A percentile compares a stretch with the other conserved stretches of the same genome.
phyloP scores from a whole-genome alignment of 305 asterid genomes.

The Salvia sclarea region DNA sequence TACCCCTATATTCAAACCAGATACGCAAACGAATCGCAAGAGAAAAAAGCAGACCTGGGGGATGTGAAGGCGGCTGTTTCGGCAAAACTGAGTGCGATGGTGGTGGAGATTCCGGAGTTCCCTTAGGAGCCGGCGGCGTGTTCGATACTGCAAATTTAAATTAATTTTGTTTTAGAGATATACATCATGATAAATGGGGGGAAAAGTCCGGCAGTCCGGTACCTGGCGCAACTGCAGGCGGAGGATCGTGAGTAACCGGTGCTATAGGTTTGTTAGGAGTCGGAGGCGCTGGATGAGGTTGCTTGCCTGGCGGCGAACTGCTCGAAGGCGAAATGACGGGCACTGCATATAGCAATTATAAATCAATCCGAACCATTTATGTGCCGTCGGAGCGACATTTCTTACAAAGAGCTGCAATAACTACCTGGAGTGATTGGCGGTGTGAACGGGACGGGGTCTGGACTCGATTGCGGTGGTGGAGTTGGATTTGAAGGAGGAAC shows the following conservation, averaged over 20 bases:
- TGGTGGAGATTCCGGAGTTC: constrained; percentile 46
- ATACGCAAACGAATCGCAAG: constrained; percentile 21
- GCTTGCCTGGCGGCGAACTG: constrained; percentile 49
- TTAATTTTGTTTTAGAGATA: constrained; percentile 24
- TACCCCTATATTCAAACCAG: too few relatives aligned
- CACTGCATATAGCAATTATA: constrained; percentile 47
- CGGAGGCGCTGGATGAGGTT: constrained; percentile 50
- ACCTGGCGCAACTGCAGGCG: constrained; percentile 52
- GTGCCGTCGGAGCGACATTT: constrained; percentile 21
- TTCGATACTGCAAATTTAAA: constrained; percentile 44
- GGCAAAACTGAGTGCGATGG: constrained; percentile 41
- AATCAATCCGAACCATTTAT: constrained; percentile 35
- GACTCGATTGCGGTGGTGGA: not conserved
- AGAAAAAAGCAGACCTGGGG: constrained; percentile 50
- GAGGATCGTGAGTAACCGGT: constrained; percentile 37
- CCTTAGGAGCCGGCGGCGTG: constrained; percentile 44
- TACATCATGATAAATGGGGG: not conserved
- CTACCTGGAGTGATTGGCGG: constrained; percentile 52
- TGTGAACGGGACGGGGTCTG: not conserved
- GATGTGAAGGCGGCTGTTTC: constrained; percentile 44
- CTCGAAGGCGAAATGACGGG: constrained; percentile 53
- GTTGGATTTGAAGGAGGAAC: constrained; percentile 35
- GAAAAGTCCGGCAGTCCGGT: constrained; percentile 16
- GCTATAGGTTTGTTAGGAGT: constrained; percentile 44
- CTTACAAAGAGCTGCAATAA: constrained; percentile 18